Conservation (phyloP, 1,139 yeast species). For the Yamadazyma buinensis region DNA sequence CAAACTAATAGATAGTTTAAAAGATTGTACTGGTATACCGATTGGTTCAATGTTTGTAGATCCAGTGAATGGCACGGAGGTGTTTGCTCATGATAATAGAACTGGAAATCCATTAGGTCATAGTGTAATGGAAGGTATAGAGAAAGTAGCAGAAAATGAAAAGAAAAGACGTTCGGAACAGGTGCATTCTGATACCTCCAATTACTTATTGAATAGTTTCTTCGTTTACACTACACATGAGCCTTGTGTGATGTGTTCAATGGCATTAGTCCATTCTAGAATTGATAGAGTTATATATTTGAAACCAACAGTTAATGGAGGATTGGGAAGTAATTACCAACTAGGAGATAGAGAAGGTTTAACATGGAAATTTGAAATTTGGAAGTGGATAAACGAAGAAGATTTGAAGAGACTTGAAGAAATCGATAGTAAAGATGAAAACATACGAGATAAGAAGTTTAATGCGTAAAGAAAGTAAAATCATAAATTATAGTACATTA, state of each 20-base stretch:
- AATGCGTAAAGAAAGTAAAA: conserved; percentile 7
- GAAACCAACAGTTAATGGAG: conserved; percentile 35
- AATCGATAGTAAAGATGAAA: conserved; percentile 3
- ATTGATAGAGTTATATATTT: conserved; percentile 66
- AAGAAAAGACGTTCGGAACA: conserved; percentile 23
- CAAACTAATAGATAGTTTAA: conserved; percentile 4
- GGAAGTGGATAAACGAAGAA: conserved; percentile 52
- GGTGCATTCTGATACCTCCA: conserved; percentile 13
- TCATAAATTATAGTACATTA: no score
- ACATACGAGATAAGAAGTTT: not conserved
- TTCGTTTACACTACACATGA: conserved; percentile 90
- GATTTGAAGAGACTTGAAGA: conserved; percentile 15
- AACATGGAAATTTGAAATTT: conserved; percentile 79
- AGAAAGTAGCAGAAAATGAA: conserved; percentile 52
- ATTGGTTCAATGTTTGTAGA: not conserved
- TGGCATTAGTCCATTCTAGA: conserved; percentile 94
- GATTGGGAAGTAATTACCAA: conserved; percentile 65
- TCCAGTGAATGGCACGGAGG: no score
- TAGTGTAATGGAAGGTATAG: conserved; percentile 70
- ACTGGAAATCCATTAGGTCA: conserved; percentile 55
- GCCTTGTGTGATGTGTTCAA: conserved; percentile 95
- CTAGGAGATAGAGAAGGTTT: conserved; percentile 69
- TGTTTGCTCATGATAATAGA: conserved; percentile 20
- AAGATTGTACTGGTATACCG: not conserved
- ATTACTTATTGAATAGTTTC: conserved; percentile 71